phyloP scores from a whole-genome alignment of 805 yeast species.

The Pichia membranifaciens region DNA sequence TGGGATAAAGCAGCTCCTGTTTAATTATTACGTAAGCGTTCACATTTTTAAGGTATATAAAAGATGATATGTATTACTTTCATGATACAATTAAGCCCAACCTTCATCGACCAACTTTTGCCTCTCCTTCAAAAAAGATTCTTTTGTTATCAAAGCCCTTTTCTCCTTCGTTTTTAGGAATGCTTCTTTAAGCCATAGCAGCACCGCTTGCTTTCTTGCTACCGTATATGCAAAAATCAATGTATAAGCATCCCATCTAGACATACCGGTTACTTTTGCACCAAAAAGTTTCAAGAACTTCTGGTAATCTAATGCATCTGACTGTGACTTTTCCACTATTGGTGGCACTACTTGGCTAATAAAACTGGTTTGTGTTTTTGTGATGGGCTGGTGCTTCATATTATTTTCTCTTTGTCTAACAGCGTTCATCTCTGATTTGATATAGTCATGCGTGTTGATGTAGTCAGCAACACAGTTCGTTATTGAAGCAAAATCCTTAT shows the following conservation, averaged over 20 bases:
- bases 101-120: conserved; percentile 4
- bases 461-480: not conserved
- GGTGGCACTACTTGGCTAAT: conserved; percentile 14
- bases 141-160: conserved; percentile 11
- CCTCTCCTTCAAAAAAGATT: conserved; percentile 1
- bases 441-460: conserved; percentile 1
- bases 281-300: conserved; percentile 17
- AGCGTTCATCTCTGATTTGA: conserved; percentile 1
- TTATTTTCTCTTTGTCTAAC: not conserved
- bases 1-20: too few species aligned
- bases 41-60: not conserved
- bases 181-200: conserved; percentile 22
- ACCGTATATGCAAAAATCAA: conserved; percentile 29
- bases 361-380: conserved; percentile 7
- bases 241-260: conserved; percentile 25
- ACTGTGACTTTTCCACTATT: conserved; percentile 17
- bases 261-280: conserved; percentile 14
- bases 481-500: conserved; percentile 4
- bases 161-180: conserved; percentile 22
- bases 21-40: not conserved
- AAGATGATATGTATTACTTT: too few species aligned
- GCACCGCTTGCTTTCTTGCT: conserved; percentile 24
- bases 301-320: conserved; percentile 18
- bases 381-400: conserved; percentile 1
- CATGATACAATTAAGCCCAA: conserved; percentile 2